Conservation (phyloP, 1,139 yeast genomes). For the Casaregolazyma suthepensis region DNA sequence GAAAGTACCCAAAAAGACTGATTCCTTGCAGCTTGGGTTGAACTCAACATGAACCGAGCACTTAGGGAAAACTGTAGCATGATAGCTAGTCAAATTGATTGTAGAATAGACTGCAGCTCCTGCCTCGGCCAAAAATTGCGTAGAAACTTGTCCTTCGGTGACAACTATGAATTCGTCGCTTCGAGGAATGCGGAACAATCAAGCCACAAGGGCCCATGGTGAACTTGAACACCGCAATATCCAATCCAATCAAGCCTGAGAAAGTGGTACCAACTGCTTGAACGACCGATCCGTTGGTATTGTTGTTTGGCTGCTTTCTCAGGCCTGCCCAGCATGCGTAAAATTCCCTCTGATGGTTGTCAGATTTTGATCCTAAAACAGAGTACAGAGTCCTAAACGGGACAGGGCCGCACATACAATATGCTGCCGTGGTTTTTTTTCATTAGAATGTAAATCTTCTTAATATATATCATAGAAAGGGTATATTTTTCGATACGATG, state of each 20-base stretch:
- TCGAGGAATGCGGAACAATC: constrained; percentile 20
- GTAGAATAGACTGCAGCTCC: constrained; percentile 17
- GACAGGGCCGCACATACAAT: background rate
- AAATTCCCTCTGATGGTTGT: background rate
- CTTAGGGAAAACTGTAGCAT: constrained; percentile 17
- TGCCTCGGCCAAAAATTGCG: constrained; percentile 20
- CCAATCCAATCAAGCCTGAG: constrained; percentile 18
- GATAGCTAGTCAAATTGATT: constrained; percentile 11
- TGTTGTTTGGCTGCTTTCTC: constrained; percentile 8
- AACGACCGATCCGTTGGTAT: constrained; percentile 15
- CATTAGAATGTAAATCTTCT: background rate
- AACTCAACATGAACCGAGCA: constrained; percentile 18
- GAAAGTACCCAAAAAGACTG: constrained; percentile 17
- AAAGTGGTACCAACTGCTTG: constrained; percentile 17
- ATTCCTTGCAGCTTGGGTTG: constrained; percentile 18
- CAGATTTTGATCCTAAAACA: background rate
- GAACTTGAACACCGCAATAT: constrained; percentile 15
- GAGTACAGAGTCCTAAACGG: background rate
- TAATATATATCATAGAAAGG: too few relatives aligned
- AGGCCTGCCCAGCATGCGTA: background rate
- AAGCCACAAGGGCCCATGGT: constrained; percentile 19
- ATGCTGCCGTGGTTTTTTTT: background rate
- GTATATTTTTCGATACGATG: background rate
- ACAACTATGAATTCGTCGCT: constrained; percentile 18
- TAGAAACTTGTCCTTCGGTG: constrained; percentile 16